phyloP scores from a whole-genome alignment of 257 asterid species.

The Solanum corneliomulleri region DNA sequence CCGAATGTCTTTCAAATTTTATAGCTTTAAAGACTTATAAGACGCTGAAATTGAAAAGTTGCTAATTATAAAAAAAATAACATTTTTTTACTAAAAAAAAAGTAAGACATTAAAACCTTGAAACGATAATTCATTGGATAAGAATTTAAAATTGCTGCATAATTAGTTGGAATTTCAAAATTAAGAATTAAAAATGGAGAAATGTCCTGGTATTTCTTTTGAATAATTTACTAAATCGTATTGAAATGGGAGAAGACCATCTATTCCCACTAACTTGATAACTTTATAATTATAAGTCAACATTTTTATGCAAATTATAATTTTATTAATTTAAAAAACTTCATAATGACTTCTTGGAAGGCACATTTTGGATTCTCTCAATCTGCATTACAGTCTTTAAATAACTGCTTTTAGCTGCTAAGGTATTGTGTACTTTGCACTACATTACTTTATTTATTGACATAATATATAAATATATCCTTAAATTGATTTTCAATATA shows the following conservation, averaged over 20 bases:
- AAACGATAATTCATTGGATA: background rate
- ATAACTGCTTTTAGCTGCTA: background rate
- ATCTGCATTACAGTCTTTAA: background rate
- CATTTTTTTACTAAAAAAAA: fast-evolving
- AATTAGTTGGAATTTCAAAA: too few species aligned
- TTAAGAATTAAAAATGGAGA: background rate
- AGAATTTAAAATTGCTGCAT: background rate
- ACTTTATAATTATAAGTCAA: background rate
- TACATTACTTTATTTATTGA: background rate
- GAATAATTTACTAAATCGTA: background rate
- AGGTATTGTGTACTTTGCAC: background rate
- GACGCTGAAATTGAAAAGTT: too few species aligned
- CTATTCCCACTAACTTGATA: background rate
- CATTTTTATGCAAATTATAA: background rate
- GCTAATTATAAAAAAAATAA: too few species aligned
- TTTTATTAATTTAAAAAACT: background rate
- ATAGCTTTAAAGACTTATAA: background rate
- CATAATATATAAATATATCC: too few species aligned
- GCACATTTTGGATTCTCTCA: background rate
- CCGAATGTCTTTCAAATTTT: background rate
- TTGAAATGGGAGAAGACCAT: background rate
- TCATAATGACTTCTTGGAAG: background rate
- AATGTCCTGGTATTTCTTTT: background rate
- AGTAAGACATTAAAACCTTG: background rate
- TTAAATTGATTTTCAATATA: too few species aligned